Percentiles rank a stretch among this genome's conserved stretches.
phyloP scores from a whole-genome alignment of 2,329 filamentous ascomycete species.

The Elsinoe australis region DNA sequence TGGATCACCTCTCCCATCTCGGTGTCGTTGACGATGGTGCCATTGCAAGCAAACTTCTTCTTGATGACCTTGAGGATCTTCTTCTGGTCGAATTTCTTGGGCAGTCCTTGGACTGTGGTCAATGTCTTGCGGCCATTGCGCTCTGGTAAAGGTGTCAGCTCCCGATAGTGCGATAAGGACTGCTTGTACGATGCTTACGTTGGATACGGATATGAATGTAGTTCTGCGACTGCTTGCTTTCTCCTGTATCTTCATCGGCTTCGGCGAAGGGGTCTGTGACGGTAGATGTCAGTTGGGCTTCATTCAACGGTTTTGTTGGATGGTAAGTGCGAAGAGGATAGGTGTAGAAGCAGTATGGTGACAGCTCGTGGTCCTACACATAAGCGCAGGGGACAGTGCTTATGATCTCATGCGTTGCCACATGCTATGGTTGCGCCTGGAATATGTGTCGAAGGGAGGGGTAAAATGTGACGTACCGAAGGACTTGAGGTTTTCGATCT shows the following conservation, averaged over 20 bases:
- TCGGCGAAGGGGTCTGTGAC: constrained; percentile 97
- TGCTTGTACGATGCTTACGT: constrained; percentile 62
- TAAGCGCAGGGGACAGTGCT: too few relatives aligned
- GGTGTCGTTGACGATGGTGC: constrained; percentile 90
- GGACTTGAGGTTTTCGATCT: constrained; percentile 93
- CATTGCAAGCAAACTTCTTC: constrained; percentile 99
- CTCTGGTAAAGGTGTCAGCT: constrained; percentile 56
- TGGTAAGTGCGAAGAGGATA: background rate
- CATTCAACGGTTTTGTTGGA: constrained; percentile 17
- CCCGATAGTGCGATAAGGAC: background rate
- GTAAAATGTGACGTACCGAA: constrained; percentile 60
- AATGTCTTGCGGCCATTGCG: constrained; percentile 99
- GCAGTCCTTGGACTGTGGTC: constrained; percentile 98
- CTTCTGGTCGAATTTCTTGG: constrained; percentile 98
- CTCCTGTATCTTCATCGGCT: constrained; percentile 98
- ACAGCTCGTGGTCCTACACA: too few relatives aligned
- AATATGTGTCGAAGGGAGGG: constrained; percentile 8
- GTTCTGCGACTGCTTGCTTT: constrained; percentile 90
- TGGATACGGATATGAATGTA: constrained; percentile 99
- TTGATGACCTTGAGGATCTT: constrained; percentile 99
- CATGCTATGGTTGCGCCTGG: background rate
- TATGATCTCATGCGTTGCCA: too few relatives aligned
- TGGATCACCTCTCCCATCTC: constrained; percentile 99
- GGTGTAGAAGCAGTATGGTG: background rate
- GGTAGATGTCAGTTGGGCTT: constrained; percentile 17